Evolutionary conservation across 2,329 filamentous ascomycete genomes (phyloP).

Genomic region (Sphaceloma murrayae): DNA sequence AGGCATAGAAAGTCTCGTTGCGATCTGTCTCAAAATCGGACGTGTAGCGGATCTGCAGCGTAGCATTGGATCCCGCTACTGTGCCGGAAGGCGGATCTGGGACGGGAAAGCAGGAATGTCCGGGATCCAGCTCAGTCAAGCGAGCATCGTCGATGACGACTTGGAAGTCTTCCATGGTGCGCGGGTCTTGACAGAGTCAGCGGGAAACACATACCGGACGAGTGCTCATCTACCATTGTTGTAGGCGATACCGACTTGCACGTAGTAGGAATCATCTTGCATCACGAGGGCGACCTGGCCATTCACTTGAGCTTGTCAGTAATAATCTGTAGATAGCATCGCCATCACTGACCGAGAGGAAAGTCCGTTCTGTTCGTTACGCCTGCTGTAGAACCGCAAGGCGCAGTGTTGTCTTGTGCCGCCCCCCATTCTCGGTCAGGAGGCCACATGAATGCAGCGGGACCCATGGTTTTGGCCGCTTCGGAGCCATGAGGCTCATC

Average conservation of each 20-base stretch:
- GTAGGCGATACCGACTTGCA: constrained; percentile 47
- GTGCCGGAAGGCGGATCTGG: constrained; percentile 30
- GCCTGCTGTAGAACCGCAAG: constrained; percentile 46
- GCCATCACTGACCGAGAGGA: constrained; percentile 45
- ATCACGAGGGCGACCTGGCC: constrained; percentile 48
- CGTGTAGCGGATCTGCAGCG: constrained; percentile 38
- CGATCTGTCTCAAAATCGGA: constrained; percentile 34
- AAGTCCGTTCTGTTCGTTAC: constrained; percentile 46
- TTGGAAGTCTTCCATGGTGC: constrained; percentile 33
- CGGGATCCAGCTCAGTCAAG: constrained; percentile 34
- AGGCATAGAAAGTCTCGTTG: constrained; percentile 36
- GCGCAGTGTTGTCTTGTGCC: constrained; percentile 46
- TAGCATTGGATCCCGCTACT: constrained; percentile 35
- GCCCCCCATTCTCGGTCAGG: constrained; percentile 47
- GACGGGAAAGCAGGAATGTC: constrained; percentile 39
- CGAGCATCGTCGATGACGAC: constrained; percentile 27
- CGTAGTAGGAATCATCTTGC: constrained; percentile 48
- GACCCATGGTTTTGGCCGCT: constrained; percentile 38
- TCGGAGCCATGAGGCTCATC: constrained; percentile 10
- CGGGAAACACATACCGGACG: constrained; percentile 18
- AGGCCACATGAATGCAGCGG: constrained; percentile 54
- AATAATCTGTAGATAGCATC: no score
- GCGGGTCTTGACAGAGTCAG: constrained; percentile 29
- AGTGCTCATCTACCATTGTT: constrained; percentile 35
- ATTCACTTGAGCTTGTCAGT: constrained; percentile 40